These are phyloP conservation scores for Phytophthora rubi DNA, from an alignment of 352 stramenopile species.

Conservation along the genomic window DNA sequence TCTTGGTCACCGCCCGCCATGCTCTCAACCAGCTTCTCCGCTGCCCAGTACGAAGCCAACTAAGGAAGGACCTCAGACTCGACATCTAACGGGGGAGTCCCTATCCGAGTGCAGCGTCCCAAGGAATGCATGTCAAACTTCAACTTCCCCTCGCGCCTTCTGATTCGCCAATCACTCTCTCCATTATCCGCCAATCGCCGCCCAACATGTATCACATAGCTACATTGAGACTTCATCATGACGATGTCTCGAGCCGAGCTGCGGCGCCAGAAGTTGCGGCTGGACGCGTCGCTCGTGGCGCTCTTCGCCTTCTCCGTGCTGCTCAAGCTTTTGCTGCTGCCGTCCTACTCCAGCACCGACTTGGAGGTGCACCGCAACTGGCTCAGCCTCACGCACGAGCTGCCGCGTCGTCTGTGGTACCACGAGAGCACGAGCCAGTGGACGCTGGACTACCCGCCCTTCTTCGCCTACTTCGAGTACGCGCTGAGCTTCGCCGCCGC, in stretches of 20 bases:
- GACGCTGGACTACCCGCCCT: constrained; percentile 98
- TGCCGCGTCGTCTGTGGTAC: constrained; percentile 94
- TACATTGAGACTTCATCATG: neutral
- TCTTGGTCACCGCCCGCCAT: neutral
- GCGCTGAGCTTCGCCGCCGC: constrained; percentile 72
- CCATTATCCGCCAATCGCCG: constrained; percentile 17
- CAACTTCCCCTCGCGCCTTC: constrained; percentile 1
- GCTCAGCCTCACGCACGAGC: constrained; percentile 94
- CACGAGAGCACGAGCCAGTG: constrained; percentile 95
- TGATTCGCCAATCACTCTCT: neutral
- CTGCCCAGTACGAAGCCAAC: neutral
- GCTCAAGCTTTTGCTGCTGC: constrained; percentile 91
- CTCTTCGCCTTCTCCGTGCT: constrained; percentile 58
- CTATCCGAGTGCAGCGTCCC: constrained; percentile 1
- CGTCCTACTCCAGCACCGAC: constrained; percentile 96
- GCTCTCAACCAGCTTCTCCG: neutral
- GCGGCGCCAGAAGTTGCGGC: constrained; percentile 22
- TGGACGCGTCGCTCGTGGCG: constrained; percentile 53
- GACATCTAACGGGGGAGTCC: neutral
- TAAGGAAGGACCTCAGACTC: neutral
- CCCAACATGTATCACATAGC: constrained; percentile 16
- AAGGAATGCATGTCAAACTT: constrained; percentile 26
- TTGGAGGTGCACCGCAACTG: constrained; percentile 99
- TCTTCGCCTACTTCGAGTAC: constrained; percentile 98
- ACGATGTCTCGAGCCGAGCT: constrained; percentile 23